Conservation (phyloP, 108 stramenopile genomes). For the Aurantiochytrium sp. region DNA sequence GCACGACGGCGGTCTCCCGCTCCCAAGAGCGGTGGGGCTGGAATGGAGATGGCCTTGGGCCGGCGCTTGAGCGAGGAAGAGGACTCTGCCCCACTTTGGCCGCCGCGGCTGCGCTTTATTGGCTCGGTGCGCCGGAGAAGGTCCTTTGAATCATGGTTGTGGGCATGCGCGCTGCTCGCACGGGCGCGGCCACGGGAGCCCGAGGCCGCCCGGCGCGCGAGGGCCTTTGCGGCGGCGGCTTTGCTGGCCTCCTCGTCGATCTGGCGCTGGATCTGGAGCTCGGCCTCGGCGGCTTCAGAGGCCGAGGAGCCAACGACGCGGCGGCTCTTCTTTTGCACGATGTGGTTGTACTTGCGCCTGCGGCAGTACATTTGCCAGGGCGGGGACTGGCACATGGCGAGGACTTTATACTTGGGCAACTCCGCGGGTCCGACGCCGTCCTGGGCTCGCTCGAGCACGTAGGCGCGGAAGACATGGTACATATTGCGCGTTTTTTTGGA, state of each 20-base stretch:
- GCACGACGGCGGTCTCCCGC: not conserved
- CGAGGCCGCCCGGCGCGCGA: no score
- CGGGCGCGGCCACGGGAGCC: not conserved
- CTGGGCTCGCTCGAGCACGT: not conserved
- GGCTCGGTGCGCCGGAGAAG: not conserved
- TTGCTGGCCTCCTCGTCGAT: not conserved
- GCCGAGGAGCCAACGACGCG: not conserved
- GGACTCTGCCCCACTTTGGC: not conserved
- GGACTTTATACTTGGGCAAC: not conserved
- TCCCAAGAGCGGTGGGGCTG: not conserved
- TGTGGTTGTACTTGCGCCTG: not conserved
- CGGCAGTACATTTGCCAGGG: conserved; percentile 18
- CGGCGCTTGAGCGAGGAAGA: not conserved
- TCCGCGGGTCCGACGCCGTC: not conserved
- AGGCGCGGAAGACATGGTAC: not conserved
- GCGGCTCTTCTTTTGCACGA: not conserved
- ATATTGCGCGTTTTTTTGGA: not conserved
- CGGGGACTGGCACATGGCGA: not conserved
- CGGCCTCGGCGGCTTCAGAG: not conserved
- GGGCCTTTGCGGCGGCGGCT: not conserved
- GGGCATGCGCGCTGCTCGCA: not conserved
- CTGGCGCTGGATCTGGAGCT: not conserved
- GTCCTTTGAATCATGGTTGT: not conserved
- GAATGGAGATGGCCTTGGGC: not conserved
- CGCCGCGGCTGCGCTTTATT: not conserved